Evolutionary conservation across 2,329 filamentous ascomycete species (phyloP).

Genomic region (Xylariaceae sp.): DNA sequence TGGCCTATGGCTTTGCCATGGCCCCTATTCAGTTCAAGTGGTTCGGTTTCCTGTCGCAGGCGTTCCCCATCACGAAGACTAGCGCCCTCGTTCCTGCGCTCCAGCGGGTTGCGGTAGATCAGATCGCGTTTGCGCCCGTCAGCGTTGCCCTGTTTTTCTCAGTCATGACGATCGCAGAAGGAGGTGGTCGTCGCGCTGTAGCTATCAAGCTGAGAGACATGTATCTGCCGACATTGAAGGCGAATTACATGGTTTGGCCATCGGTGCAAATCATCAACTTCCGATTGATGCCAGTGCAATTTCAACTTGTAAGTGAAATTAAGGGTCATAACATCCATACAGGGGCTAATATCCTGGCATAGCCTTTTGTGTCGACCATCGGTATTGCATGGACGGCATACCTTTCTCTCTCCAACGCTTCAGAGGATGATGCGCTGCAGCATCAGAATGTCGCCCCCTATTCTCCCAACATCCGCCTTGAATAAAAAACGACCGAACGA

Average conservation of each 20-base stretch:
- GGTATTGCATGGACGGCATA: constrained; percentile 98
- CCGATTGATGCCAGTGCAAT: constrained; percentile 87
- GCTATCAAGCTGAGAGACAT: constrained; percentile 84
- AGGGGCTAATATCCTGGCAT: constrained; percentile 10
- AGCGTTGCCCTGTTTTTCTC: constrained; percentile 87
- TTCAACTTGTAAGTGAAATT: constrained; percentile 73
- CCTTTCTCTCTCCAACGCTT: constrained; percentile 82
- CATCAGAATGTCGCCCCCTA: constrained; percentile 27
- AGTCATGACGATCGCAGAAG: constrained; percentile 93
- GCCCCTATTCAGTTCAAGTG: constrained; percentile 92
- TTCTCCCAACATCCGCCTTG: constrained; percentile 36
- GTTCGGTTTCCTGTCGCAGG: constrained; percentile 78
- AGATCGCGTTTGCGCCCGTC: constrained; percentile 86
- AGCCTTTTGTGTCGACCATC: constrained; percentile 94
- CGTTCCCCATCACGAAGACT: constrained; percentile 79
- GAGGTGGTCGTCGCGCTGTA: constrained; percentile 76
- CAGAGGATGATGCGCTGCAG: constrained; percentile 56
- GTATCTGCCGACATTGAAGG: constrained; percentile 89
- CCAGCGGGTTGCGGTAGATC: constrained; percentile 88
- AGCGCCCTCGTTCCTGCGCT: constrained; percentile 70
- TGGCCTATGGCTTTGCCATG: constrained; percentile 96
- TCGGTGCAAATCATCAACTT: constrained; percentile 97
- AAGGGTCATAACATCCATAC: no score
- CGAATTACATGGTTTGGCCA: constrained; percentile 94
- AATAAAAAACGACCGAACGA: constrained; percentile 6